Percentiles rank a stretch among this genome's conserved stretches.
Evolutionary conservation across 2,329 filamentous ascomycete species (phyloP).

Genomic region (Ceratocystis diversiconidia): DNA sequence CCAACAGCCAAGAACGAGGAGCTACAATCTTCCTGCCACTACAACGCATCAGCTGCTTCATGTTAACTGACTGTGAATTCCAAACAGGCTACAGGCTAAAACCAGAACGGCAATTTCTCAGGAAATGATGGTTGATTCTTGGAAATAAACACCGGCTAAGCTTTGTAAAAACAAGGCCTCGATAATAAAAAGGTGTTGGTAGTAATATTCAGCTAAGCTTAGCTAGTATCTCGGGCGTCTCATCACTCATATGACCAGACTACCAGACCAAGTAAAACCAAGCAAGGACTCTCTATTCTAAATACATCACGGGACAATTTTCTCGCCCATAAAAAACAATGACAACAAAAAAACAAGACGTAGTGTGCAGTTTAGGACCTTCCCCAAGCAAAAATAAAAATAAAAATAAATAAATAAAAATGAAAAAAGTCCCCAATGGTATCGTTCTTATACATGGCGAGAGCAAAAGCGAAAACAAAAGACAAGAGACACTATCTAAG

Average conservation of each 20-base stretch:
- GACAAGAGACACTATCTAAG: background rate
- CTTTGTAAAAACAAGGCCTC: background rate
- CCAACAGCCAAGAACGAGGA: no score
- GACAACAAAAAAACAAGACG: background rate
- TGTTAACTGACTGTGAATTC: background rate
- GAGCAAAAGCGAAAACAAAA: background rate
- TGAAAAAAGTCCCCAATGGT: background rate
- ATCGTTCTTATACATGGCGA: conserved; percentile 3
- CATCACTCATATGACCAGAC: no score
- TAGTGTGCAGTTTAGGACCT: background rate
- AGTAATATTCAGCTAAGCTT: background rate
- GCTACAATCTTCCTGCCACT: background rate
- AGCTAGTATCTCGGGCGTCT: no score
- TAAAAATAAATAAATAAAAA: background rate
- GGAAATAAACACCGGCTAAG: background rate
- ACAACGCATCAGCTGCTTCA: background rate
- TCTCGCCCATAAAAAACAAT: no score
- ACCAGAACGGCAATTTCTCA: no score
- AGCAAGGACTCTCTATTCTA: background rate
- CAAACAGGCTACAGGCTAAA: no score
- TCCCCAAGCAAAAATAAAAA: conserved; percentile 5
- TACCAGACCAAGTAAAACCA: no score
- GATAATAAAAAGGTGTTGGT: background rate
- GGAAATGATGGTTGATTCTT: no score
- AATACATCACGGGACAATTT: background rate